Evolutionary conservation across 495 filamentous ascomycete species (phyloP), one percentile per base, ranked within the genome.

Genomic region (Letharia lupina): DNA sequence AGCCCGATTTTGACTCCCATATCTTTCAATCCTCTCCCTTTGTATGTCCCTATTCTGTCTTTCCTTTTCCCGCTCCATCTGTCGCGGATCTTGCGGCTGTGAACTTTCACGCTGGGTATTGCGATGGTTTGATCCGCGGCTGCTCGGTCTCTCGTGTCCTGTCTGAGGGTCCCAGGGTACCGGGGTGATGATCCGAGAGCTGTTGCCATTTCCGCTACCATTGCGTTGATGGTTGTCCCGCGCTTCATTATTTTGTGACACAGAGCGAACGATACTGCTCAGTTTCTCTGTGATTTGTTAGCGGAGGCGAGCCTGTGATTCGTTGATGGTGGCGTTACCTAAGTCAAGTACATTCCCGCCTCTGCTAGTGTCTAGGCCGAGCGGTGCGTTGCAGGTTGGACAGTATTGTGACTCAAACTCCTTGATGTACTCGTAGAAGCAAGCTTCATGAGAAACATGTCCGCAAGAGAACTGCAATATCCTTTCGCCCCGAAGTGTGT

Each of bases 381-480:
- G 77, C 44, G 95, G 91, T 65, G 91, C 89, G 82, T 96, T 91
- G 76, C 94, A 99, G 67, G 91, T 89, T 47, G 94, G 94, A 76
- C 94, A 99, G 74, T 89, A 92, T 71, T 99, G 92, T 50, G 90
- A 91, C 69, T 99, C 95, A 67, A 90, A 90, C 74, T 96, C 93
- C 67, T 91, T 89, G 70, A 99, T 94, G 72, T 92, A 97, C 77
- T 99, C 95, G 77, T 98, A 99, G 75, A 99, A 99, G 77, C 94
- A 99, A 28, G 95, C 95, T 75, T 98, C 94, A 73, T 99, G 94
- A 20, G 93, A 90, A 44, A 99, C 95, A 75, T 99, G 94, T 15
- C 86, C 82, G 76, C 94, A 99, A 37, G 94, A 96, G 72, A 99
- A 93, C 73, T 98, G 95, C 63, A 99, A 82, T 62, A 99, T 90